Evolutionary conservation across 2,329 filamentous ascomycete genomes (phyloP), one percentile per base, ranked within the genome.

Genomic region (Botrytis byssoidea): DNA sequence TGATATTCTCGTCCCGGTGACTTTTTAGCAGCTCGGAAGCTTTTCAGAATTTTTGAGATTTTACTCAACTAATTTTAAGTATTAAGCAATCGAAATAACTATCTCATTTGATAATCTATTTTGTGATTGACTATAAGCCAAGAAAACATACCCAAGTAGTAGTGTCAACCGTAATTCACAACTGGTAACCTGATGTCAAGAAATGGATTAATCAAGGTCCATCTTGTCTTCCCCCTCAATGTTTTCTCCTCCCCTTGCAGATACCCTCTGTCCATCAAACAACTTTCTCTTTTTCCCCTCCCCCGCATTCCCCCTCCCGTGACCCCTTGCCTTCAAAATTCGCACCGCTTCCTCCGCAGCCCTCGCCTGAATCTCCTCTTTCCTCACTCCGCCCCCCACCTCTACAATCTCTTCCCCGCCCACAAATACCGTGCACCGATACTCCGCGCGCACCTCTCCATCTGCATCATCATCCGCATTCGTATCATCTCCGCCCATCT

Each of bases 271-370:
- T 29, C 6, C n/a, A 20, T 69, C 25, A 14, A 14, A 12, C 16
- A 0, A 10, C 18, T 9, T 48, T n/a, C 7, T 48, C 12, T 61
- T n/a, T 5, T 37, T 10, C 14, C 60, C 60, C 60, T 40, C 6
- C 25, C 32, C 16, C 37, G 4, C 70, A 20, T 14, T 35, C 9
- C 9, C 32, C n/a, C 1, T 40, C 4, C 3, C 60, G 1, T 48
- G 42, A 5, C 3, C 64, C 48, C 66, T 61, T 18, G 10, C 72
- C 59, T 75, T 75, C 73, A 83, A 76, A 61, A 81, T 75, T 46
- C 69, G 73, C n/a, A 89, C 81, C 0, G 88, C 89, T 75, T 81
- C 78, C 60, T 87, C 84, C 0, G 90, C 90, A 22, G 88, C 90
- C 79, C 81, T 86, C 0, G 85, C 86, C 81, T 85, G 84, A 14